phyloP scores from a whole-genome alignment of 1,284 basidiomycete species.

The Leccinum subrobustum region DNA sequence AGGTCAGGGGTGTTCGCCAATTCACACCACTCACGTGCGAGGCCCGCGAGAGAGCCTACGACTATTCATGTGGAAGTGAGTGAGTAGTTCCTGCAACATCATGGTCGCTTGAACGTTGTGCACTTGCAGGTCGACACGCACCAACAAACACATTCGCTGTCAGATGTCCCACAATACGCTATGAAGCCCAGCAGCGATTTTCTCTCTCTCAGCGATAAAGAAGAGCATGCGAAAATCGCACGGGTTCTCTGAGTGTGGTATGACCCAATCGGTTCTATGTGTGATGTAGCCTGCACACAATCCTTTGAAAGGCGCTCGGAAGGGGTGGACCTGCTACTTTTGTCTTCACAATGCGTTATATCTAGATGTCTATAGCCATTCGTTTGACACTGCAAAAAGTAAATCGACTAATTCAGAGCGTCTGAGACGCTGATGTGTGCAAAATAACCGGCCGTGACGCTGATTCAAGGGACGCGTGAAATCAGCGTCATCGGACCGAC shows the following conservation, averaged over 20 bases:
- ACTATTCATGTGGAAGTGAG: constrained; percentile 37
- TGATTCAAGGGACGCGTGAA: too few relatives aligned
- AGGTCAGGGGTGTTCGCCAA: constrained; percentile 35
- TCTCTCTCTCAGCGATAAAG: constrained; percentile 27
- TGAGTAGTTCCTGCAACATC: not conserved
- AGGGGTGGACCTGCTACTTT: not conserved
- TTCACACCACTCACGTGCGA: constrained; percentile 14
- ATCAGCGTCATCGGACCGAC: too few relatives aligned
- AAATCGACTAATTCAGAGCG: too few relatives aligned
- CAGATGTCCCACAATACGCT: constrained; percentile 26
- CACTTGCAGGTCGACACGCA: constrained; percentile 37
- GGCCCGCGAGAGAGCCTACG: constrained; percentile 19
- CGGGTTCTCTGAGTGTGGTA: constrained; percentile 15
- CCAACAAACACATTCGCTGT: constrained; percentile 27
- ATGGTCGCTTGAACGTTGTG: constrained; percentile 2
- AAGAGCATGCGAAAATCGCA: constrained; percentile 19
- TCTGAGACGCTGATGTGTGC: too few relatives aligned
- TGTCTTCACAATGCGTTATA: not conserved
- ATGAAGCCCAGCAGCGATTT: constrained; percentile 29
- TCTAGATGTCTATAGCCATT: constrained; percentile 11
- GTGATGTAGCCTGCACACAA: not conserved
- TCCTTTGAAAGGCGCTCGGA: not conserved
- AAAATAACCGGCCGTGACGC: too few relatives aligned
- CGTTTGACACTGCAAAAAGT: constrained; percentile 2
- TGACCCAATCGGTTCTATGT: not conserved